phyloP scores from a whole-genome alignment of 345 rosid genomes.

The Kernera saxatilis region DNA sequence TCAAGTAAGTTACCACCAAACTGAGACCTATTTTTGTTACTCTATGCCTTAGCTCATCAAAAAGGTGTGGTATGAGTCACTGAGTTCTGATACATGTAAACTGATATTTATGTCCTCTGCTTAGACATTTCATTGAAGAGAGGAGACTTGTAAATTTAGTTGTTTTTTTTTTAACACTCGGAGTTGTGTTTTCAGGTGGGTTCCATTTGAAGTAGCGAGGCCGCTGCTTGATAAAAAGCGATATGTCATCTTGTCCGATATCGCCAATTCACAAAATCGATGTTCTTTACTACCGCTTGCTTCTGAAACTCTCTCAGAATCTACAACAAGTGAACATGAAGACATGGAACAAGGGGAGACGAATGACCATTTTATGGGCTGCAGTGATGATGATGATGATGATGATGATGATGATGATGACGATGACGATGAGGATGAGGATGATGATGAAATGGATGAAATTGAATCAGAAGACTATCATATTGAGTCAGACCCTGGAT shows the following conservation, averaged over 20 bases:
- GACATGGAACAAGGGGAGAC: conserved; percentile 40
- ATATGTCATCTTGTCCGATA: conserved; percentile 70
- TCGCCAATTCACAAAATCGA: conserved; percentile 34
- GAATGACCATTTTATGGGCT: conserved; percentile 11
- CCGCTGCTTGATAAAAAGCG: conserved; percentile 69
- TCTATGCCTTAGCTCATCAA: not conserved
- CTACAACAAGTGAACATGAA: conserved; percentile 28
- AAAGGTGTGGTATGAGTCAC: not conserved
- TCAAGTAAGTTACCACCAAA: conserved; percentile 55
- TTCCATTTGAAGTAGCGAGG: conserved; percentile 54
- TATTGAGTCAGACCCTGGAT: conserved; percentile 40
- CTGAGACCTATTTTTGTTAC: not conserved
- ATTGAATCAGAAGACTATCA: conserved; percentile 44
- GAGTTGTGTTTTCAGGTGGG: conserved; percentile 68
- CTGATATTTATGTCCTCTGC: not conserved
- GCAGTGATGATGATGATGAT: conserved; percentile 33
- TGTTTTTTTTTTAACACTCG: not conserved
- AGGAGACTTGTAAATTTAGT: not conserved
- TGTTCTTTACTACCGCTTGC: conserved; percentile 29
- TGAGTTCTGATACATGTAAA: not conserved
- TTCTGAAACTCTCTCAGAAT: conserved; percentile 36
- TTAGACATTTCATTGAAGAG: not conserved
- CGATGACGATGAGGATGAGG: conserved; percentile 35
- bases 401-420: conserved; percentile 34
- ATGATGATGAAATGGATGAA: conserved; percentile 43